A percentile compares a stretch with the other conserved stretches of the same genome.
Evolutionary conservation across 2,329 filamentous ascomycete species (phyloP).

Genomic region (Aspergillus udagawae): DNA sequence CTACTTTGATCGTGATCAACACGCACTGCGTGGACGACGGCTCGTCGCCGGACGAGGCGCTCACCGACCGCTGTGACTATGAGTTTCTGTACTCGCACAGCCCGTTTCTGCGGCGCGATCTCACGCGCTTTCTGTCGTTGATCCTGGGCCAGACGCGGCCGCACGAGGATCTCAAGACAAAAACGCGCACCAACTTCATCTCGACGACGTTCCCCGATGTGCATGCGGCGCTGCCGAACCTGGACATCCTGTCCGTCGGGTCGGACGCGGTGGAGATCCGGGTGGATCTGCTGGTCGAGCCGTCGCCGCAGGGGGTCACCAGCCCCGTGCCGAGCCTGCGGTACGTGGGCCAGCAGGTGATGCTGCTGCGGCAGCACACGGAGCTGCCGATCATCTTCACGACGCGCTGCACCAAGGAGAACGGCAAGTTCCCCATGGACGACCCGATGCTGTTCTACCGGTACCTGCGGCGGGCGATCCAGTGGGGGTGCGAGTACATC

Average conservation of each 20-base stretch:
- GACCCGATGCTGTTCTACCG: slow-evolving; percentile 70
- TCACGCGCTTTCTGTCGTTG: slow-evolving; percentile 75
- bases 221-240: slow-evolving; percentile 73
- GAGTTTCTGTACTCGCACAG: slow-evolving; percentile 77
- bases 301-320: slow-evolving; percentile 54
- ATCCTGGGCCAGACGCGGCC: slow-evolving; percentile 74
- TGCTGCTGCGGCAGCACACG: slow-evolving; percentile 76
- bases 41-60: slow-evolving; percentile 62
- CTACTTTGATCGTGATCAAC: slow-evolving; percentile 66
- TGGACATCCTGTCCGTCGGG: slow-evolving; percentile 83
- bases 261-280: slow-evolving; percentile 81
- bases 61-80: slow-evolving; percentile 72
- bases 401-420: slow-evolving; percentile 74
- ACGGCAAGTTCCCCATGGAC: slow-evolving; percentile 80
- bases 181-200: slow-evolving; percentile 76
- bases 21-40: slow-evolving; percentile 70
- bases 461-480: slow-evolving; percentile 77
- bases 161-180: slow-evolving; percentile 66
- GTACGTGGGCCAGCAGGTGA: slow-evolving; percentile 82
- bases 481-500: slow-evolving; percentile 87
- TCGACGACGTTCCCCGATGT: slow-evolving; percentile 88
- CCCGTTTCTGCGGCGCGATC: slow-evolving; percentile 68
- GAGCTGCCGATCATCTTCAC: slow-evolving; percentile 90
- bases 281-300: slow-evolving; percentile 75
- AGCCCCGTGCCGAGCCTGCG: slow-evolving; percentile 69